These are phyloP conservation scores for Fusarium azukiicola DNA, from an alignment of 2,329 filamentous ascomycete genomes.

Conservation along the genomic window DNA sequence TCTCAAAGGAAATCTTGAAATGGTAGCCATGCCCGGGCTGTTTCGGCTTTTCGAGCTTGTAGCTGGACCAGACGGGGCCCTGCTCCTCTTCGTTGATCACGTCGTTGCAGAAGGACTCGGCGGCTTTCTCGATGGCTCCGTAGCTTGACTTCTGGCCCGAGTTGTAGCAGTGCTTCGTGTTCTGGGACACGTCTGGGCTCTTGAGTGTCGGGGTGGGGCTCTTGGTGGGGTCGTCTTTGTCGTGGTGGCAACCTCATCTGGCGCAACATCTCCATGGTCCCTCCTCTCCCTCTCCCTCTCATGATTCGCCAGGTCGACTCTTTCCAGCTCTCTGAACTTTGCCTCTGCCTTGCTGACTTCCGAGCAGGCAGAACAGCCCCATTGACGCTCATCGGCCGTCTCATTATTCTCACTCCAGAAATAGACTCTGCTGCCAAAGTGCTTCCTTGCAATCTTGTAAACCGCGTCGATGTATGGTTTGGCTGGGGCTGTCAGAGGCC, in stretches of 20 bases:
- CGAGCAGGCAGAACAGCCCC: neutral
- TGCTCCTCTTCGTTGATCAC: slow-evolving; percentile 14
- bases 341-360: neutral
- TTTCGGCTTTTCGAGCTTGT: slow-evolving; percentile 34
- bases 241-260: slow-evolving; percentile 23
- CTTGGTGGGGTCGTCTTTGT: slow-evolving; percentile 14
- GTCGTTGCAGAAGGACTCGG: slow-evolving; percentile 39
- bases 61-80: slow-evolving; percentile 31
- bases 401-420: slow-evolving; percentile 12
- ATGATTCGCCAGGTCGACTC: neutral
- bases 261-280: too few species aligned
- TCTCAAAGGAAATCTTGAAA: slow-evolving; percentile 27
- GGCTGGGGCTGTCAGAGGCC: neutral
- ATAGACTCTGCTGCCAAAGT: slow-evolving; percentile 15
- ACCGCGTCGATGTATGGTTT: neutral
- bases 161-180: slow-evolving; percentile 37
- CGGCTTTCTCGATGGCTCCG: slow-evolving; percentile 21
- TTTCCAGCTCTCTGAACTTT: neutral
- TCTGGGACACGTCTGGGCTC: slow-evolving; percentile 19
- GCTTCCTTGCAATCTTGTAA: neutral
- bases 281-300: neutral
- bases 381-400: neutral
- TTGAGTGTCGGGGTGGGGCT: neutral
- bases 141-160: slow-evolving; percentile 30
- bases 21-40: slow-evolving; percentile 27